Evolutionary conservation across 441 rosid species (phyloP).

Genomic region (Pelargonium fulgidum): DNA sequence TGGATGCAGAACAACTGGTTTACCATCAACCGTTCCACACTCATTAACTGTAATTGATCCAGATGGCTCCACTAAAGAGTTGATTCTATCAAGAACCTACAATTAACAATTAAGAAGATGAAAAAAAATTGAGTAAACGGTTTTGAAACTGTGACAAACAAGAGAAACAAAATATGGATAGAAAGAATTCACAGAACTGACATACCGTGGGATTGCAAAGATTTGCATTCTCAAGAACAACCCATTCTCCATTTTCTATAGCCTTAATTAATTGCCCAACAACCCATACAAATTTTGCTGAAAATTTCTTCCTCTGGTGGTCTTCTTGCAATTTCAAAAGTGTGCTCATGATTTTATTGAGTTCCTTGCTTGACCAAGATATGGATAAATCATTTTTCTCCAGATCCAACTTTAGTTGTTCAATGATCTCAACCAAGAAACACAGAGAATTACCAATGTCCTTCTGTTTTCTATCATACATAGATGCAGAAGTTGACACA

Average conservation of each 20-base stretch:
- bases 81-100: conserved; percentile 97
- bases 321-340: conserved; percentile 56
- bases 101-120: conserved; percentile 18
- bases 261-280: conserved; percentile 83
- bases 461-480: conserved; percentile 26
- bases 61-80: conserved; percentile 88
- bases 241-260: conserved; percentile 97
- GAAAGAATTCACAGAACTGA: conserved; percentile 13
- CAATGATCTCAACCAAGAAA: conserved; percentile 46
- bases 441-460: conserved; percentile 37
- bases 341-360: conserved; percentile 41
- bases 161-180: conserved; percentile 9
- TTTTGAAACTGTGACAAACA: neutral
- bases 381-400: conserved; percentile 32
- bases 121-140: conserved; percentile 6
- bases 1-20: conserved; percentile 70
- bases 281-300: conserved; percentile 95
- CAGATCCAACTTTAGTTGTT: conserved; percentile 42
- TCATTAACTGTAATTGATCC: conserved; percentile 92
- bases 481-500: conserved; percentile 35
- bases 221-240: conserved; percentile 89
- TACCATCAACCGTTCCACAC: conserved; percentile 84
- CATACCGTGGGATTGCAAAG: conserved; percentile 97
- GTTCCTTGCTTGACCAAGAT: conserved; percentile 53
- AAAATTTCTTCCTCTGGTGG: conserved; percentile 35